Conservation (phyloP, 371 early-diverging fungal genomes). For the Mucor circinelloides region DNA sequence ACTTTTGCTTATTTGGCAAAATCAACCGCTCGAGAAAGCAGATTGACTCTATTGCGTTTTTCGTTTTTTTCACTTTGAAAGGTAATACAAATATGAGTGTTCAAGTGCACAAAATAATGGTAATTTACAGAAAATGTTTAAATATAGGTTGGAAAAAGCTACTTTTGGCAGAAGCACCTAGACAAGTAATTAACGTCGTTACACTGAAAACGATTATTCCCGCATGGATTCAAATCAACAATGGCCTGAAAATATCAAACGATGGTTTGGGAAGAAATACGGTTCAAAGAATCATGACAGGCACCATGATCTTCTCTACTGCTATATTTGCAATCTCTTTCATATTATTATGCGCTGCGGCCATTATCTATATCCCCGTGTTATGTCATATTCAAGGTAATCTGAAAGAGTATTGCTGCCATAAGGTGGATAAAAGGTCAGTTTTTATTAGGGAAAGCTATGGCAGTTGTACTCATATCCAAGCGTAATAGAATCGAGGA, state of each 20-base stretch:
- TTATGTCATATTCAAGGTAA: constrained; percentile 84
- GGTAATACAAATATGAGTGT: constrained; percentile 50
- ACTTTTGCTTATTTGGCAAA: constrained; percentile 83
- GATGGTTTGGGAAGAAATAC: constrained; percentile 46
- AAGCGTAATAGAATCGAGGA: constrained; percentile 25
- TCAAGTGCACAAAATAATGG: constrained; percentile 10
- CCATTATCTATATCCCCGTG: constrained; percentile 79
- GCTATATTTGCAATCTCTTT: constrained; percentile 55
- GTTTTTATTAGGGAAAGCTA: constrained; percentile 2
- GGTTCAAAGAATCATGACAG: constrained; percentile 44
- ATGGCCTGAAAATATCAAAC: constrained; percentile 23
- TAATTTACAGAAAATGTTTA: neutral
- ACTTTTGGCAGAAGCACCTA: constrained; percentile 84
- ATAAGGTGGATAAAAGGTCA: constrained; percentile 88
- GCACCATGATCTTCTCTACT: constrained; percentile 49
- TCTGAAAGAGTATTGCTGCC: constrained; percentile 90
- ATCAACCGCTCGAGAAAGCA: constrained; percentile 70
- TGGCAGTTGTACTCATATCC: neutral
- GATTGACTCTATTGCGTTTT: constrained; percentile 80
- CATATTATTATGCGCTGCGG: constrained; percentile 62
- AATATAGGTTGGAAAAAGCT: constrained; percentile 82
- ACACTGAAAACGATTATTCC: constrained; percentile 37
- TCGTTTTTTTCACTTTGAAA: constrained; percentile 85
- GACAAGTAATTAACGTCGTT: constrained; percentile 70
- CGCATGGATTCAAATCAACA: constrained; percentile 39